Evolutionary conservation across 495 filamentous ascomycete species (phyloP).

Genomic region (Melanomma pulvis-pyrius): DNA sequence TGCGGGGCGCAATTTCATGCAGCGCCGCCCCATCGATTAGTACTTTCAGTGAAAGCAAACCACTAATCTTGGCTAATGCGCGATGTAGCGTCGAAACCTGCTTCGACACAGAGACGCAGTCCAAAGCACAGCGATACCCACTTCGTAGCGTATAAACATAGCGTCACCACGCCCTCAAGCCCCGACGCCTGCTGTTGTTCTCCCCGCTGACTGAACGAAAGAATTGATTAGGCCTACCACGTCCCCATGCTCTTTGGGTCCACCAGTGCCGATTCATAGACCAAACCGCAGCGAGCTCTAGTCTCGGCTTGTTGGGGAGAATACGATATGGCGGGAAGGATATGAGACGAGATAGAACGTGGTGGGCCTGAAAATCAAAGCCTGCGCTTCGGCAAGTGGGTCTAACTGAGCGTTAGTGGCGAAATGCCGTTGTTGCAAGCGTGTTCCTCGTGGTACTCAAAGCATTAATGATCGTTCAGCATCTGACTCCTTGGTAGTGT

Average conservation of each 20-base stretch:
- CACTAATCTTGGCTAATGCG: not conserved
- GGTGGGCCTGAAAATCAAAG: no score
- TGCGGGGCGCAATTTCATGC: conserved; percentile 3
- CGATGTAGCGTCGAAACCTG: conserved; percentile 3
- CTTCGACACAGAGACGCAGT: not conserved
- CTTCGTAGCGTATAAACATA: not conserved
- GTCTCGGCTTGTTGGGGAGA: not conserved
- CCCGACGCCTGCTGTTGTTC: not conserved
- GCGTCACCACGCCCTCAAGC: not conserved
- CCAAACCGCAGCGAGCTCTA: conserved; percentile 2
- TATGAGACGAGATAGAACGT: not conserved
- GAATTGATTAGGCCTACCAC: not conserved
- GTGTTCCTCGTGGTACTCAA: no score
- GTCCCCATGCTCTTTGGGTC: not conserved
- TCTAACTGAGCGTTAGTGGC: no score
- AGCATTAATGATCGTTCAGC: no score
- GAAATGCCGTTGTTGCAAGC: no score
- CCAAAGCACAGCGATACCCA: not conserved
- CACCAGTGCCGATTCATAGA: not conserved
- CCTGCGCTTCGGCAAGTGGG: no score
- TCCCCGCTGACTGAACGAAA: not conserved
- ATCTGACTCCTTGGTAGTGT: no score
- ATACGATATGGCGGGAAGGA: not conserved
- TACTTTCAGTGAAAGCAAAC: conserved; percentile 1
- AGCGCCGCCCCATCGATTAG: not conserved